A percentile compares a stretch with the other conserved stretches of the same genome.
These are phyloP conservation scores for Cyclaneusma minus DNA, from an alignment of 2,329 filamentous ascomycete species.

Conservation along the genomic window DNA sequence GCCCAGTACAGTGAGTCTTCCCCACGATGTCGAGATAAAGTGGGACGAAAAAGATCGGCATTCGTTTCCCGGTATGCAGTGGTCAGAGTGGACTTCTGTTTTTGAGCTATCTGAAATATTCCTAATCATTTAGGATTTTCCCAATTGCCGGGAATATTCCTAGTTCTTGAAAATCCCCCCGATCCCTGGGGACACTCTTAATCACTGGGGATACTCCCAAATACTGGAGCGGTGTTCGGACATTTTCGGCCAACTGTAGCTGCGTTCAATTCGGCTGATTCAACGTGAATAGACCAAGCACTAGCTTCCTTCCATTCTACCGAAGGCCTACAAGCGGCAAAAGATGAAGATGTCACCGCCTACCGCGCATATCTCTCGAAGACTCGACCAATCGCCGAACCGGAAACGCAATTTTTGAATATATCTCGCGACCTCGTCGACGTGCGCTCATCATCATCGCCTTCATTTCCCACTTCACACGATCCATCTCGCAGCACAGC, in stretches of 20 bases:
- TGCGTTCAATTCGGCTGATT: too few relatives aligned
- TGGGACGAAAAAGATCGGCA: neutral
- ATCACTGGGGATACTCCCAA: conserved; percentile 1
- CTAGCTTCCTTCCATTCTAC: conserved; percentile 40
- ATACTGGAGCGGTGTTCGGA: neutral
- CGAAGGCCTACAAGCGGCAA: conserved; percentile 32
- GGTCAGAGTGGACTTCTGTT: too few relatives aligned
- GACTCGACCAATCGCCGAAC: conserved; percentile 37
- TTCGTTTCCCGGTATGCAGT: neutral
- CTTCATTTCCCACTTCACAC: neutral
- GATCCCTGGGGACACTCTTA: neutral
- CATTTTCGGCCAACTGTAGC: neutral
- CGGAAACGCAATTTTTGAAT: conserved; percentile 27
- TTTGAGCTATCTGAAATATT: too few relatives aligned
- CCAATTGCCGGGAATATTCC: neutral
- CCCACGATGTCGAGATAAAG: neutral
- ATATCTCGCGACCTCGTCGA: conserved; percentile 16
- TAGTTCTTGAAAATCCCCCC: neutral
- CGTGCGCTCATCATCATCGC: conserved; percentile 4
- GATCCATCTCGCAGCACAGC: conserved; percentile 5
- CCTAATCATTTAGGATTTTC: too few relatives aligned
- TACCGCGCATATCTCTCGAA: conserved; percentile 40
- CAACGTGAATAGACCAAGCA: conserved; percentile 31
- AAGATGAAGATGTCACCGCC: conserved; percentile 30
- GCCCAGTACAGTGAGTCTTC: conserved; percentile 46